A percentile compares a stretch with the other conserved stretches of the same genome.
Evolutionary conservation across 305 asterid species (phyloP).

Genomic region (Fraxinus greggii): DNA sequence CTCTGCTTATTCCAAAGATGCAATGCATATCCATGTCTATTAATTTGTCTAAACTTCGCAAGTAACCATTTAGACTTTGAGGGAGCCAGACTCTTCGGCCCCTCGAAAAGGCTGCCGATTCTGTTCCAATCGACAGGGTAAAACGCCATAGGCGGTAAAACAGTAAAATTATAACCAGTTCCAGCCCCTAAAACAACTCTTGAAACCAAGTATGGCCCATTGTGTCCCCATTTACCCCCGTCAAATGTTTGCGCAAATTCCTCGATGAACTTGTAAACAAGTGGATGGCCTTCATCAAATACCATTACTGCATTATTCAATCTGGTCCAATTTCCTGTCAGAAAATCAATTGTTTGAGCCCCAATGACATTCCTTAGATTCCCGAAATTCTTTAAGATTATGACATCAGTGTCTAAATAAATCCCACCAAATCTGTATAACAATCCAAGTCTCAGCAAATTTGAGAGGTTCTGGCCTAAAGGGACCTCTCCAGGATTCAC

Average conservation of each 20-base stretch:
- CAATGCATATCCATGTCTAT: slow-evolving; percentile 53
- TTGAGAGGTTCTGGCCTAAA: slow-evolving; percentile 84
- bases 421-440: slow-evolving; percentile 79
- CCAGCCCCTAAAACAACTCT: slow-evolving; percentile 67
- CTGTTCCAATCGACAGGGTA: slow-evolving; percentile 88
- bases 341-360: slow-evolving; percentile 62
- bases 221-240: slow-evolving; percentile 93
- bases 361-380: slow-evolving; percentile 64
- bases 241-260: slow-evolving; percentile 87
- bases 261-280: slow-evolving; percentile 66
- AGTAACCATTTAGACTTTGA: slow-evolving; percentile 47
- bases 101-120: slow-evolving; percentile 56
- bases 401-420: slow-evolving; percentile 74
- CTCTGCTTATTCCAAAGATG: slow-evolving; percentile 98
- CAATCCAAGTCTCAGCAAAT: slow-evolving; percentile 70
- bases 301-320: slow-evolving; percentile 85
- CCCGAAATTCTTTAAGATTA: slow-evolving; percentile 58
- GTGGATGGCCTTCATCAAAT: slow-evolving; percentile 72
- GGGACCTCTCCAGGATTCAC: slow-evolving; percentile 70
- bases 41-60: slow-evolving; percentile 56
- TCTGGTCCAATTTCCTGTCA: slow-evolving; percentile 74
- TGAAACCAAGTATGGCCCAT: slow-evolving; percentile 90
- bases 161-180: slow-evolving; percentile 50
- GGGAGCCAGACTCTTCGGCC: slow-evolving; percentile 48
- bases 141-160: slow-evolving; percentile 69